Conservation (phyloP, 306 rosid species). For the Vicia sativa region DNA sequence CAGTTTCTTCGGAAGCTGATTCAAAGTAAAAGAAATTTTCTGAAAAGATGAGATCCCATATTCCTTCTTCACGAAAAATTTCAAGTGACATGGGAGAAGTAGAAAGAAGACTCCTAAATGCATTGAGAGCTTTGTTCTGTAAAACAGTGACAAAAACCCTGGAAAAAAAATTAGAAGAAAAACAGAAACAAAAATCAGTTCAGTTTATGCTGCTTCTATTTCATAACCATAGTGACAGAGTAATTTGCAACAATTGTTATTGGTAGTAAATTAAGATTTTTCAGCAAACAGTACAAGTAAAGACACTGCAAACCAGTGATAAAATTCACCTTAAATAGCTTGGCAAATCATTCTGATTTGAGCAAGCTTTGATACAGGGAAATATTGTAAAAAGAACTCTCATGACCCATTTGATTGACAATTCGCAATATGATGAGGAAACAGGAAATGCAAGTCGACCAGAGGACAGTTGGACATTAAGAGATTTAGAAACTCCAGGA, state of each 20-base stretch:
- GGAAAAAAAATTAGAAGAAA: constrained; percentile 41
- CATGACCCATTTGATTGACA: constrained; percentile 82
- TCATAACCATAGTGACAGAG: constrained; percentile 18
- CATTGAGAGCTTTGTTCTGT: constrained; percentile 68
- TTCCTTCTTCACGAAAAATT: constrained; percentile 76
- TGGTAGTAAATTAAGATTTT: constrained; percentile 17
- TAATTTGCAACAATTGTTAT: neutral
- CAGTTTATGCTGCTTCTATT: constrained; percentile 21
- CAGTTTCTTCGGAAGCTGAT: constrained; percentile 54
- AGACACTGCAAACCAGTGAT: constrained; percentile 26
- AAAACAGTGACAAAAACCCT: constrained; percentile 75
- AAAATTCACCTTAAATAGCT: constrained; percentile 71
- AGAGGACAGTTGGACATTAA: constrained; percentile 53
- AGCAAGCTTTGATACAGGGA: constrained; percentile 91
- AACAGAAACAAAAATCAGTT: constrained; percentile 33
- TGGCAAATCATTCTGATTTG: constrained; percentile 71
- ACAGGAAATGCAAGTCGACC: constrained; percentile 60
- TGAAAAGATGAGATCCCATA: constrained; percentile 93
- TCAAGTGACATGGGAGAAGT: constrained; percentile 66
- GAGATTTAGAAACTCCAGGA: constrained; percentile 63
- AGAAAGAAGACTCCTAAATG: constrained; percentile 72
- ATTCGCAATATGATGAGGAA: constrained; percentile 68
- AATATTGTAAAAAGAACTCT: constrained; percentile 75
- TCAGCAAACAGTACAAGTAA: constrained; percentile 5
- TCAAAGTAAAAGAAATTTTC: constrained; percentile 83